Evolutionary conservation across 2,329 filamentous ascomycete genomes (phyloP).

Genomic region (Colletotrichum sp.): DNA sequence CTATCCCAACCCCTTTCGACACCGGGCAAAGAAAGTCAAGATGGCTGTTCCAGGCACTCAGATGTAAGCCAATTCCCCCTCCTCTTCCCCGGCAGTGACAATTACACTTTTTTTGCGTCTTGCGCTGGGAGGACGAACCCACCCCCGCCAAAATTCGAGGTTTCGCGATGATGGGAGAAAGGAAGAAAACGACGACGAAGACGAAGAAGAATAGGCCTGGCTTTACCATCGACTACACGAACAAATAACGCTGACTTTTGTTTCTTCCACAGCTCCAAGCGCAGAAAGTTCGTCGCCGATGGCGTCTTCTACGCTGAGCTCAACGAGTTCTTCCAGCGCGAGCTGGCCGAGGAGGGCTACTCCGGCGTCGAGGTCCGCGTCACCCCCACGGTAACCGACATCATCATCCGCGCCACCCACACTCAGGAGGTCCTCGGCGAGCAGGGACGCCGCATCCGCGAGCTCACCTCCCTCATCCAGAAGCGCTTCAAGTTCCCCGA

Average conservation of each 20-base stretch:
- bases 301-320: slow-evolving; percentile 99
- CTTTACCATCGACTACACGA: neutral
- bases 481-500: slow-evolving; percentile 99
- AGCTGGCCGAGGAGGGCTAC: slow-evolving; percentile 99
- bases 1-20: slow-evolving; percentile 21
- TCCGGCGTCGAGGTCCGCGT: slow-evolving; percentile 99
- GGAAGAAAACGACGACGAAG: neutral
- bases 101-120: neutral
- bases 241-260: slow-evolving; percentile 12
- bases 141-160: neutral
- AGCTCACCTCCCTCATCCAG: slow-evolving; percentile 99
- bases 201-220: neutral
- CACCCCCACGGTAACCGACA: slow-evolving; percentile 99
- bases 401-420: slow-evolving; percentile 99
- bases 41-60: slow-evolving; percentile 68
- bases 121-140: neutral
- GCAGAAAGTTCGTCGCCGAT: slow-evolving; percentile 95
- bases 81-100: neutral
- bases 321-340: slow-evolving; percentile 99
- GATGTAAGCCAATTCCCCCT: slow-evolving; percentile 55
- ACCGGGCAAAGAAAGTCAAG: slow-evolving; percentile 45
- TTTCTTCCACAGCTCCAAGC: slow-evolving; percentile 72
- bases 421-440: slow-evolving; percentile 99
- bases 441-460: slow-evolving; percentile 99
- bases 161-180: neutral